These are phyloP conservation scores for Penicillium nucicola DNA, from an alignment of 495 filamentous ascomycete species.

Conservation along the genomic window DNA sequence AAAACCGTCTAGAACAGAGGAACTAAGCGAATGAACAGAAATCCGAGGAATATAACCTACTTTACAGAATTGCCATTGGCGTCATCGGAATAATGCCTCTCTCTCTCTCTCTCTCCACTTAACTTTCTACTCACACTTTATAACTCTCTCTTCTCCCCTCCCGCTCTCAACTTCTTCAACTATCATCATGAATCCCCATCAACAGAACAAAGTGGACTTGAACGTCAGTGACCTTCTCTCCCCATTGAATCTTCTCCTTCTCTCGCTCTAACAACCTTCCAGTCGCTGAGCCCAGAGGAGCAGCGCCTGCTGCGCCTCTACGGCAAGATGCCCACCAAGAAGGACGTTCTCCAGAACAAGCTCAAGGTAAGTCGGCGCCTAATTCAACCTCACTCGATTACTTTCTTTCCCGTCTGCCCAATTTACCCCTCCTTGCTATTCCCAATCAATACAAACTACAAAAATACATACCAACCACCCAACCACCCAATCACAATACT, in stretches of 20 bases:
- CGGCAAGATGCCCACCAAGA: slow-evolving; percentile 93
- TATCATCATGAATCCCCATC: slow-evolving; percentile 82
- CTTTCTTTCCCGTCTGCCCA: not conserved
- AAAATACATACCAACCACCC: no score
- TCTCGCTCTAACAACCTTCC: slow-evolving; percentile 12
- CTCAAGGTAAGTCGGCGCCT: slow-evolving; percentile 57
- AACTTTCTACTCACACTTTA: slow-evolving; percentile 2
- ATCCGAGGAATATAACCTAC: no score
- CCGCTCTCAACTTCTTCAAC: slow-evolving; percentile 8
- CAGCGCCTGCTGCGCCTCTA: slow-evolving; percentile 94
- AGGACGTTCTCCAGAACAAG: slow-evolving; percentile 96
- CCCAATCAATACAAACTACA: not conserved
- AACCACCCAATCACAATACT: no score
- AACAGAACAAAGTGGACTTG: slow-evolving; percentile 95
- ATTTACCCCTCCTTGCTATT: not conserved
- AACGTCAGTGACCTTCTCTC: slow-evolving; percentile 67
- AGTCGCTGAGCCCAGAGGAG: slow-evolving; percentile 90
- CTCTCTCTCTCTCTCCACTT: slow-evolving; percentile 1
- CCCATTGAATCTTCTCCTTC: not conserved
- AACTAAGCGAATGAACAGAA: no score
- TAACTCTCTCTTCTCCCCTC: slow-evolving; percentile 6
- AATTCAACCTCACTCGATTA: not conserved
- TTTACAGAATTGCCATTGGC: not conserved
- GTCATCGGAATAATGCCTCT: not conserved
- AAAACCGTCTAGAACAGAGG: no score